Evolutionary conservation across 495 filamentous ascomycete genomes (phyloP), one percentile per base, ranked within the genome.

Genomic region (Aspergillus egyptiacus): DNA sequence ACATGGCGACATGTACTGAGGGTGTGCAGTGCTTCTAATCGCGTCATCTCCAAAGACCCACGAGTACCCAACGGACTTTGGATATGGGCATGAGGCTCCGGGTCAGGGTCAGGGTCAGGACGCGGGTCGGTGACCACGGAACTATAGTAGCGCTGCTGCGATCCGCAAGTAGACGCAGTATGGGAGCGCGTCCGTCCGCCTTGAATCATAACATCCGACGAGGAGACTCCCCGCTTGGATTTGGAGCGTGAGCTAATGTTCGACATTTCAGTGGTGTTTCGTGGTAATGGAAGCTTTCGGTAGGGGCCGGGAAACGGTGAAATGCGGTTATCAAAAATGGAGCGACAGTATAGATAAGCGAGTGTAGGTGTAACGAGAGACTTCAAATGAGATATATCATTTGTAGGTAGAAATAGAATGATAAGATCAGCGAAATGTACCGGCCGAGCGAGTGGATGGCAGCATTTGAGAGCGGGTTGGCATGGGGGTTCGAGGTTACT

Each of bases 1-100:
- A 57, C 55, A 19, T 54, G 44, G 24, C 55, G 55, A 30, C 61
- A 64, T 13, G 56, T 44, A 2, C 40, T 23, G 32, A 64, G 52
- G 2, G 57, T 64, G 10, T 56, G 46, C 6, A 59, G 25, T 8
- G 58, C 55, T 15, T 48, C 47, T 5, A 38, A 31, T n/a, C 58
- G 53, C 0, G 55, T 54, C 23, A 51, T 34, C 17, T 59, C 46
- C 5, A 59, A 24, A 3, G 44, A 40, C 19, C 34, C 18, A 36
- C 14, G 48, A 23, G 2, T 15, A 11, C 22, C 28, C 5, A 17
- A 1, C 2, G n/a, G n/a, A 18, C 10, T 13, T 38, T 14, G 20
- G 27, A 0, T 8, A 31, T 15, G 2, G 37, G 6, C 22, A 25
- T 28, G 14, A 2, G 23, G 45, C 23, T 40, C 35, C 6, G 20